Evolutionary conservation across 2,329 filamentous ascomycete genomes (phyloP).

Genomic region (Fusarium illudens): DNA sequence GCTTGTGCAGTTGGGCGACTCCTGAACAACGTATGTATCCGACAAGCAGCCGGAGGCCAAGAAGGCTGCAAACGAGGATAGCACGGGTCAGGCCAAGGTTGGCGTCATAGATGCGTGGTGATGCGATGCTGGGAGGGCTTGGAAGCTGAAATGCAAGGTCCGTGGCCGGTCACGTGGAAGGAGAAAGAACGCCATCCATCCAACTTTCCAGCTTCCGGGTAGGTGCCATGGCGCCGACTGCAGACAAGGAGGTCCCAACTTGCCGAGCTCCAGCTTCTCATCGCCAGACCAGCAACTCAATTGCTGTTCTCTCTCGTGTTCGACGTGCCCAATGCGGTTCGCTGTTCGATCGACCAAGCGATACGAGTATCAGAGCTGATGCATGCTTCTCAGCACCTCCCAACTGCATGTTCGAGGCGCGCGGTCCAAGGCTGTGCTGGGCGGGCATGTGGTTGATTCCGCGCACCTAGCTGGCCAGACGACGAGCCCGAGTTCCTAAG

Average conservation of each 20-base stretch:
- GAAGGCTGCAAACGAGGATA: not conserved
- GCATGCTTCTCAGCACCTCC: not conserved
- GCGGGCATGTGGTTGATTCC: constrained; percentile 12
- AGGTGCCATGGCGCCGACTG: not conserved
- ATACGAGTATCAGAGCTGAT: not conserved
- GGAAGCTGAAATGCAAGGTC: not conserved
- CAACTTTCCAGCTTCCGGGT: not conserved
- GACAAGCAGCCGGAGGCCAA: constrained; percentile 9
- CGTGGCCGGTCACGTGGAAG: not conserved
- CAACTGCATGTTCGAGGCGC: constrained; percentile 6
- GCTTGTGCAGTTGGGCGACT: not conserved
- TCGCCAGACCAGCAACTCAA: not conserved
- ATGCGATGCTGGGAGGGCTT: constrained; percentile 16
- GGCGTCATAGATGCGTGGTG: constrained; percentile 30
- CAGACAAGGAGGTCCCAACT: not conserved
- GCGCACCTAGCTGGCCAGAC: constrained; percentile 18
- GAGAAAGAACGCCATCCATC: not conserved
- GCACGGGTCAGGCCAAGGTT: not conserved
- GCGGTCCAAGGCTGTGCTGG: not conserved
- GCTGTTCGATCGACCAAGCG: not conserved
- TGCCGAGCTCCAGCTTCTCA: not conserved
- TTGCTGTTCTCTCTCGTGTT: not conserved
- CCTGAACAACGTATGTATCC: not conserved
- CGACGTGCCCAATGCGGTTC: not conserved
- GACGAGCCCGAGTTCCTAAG: constrained; percentile 2